Conservation (phyloP, 2,329 filamentous ascomycete species). For the Alternaria brassicae region DNA sequence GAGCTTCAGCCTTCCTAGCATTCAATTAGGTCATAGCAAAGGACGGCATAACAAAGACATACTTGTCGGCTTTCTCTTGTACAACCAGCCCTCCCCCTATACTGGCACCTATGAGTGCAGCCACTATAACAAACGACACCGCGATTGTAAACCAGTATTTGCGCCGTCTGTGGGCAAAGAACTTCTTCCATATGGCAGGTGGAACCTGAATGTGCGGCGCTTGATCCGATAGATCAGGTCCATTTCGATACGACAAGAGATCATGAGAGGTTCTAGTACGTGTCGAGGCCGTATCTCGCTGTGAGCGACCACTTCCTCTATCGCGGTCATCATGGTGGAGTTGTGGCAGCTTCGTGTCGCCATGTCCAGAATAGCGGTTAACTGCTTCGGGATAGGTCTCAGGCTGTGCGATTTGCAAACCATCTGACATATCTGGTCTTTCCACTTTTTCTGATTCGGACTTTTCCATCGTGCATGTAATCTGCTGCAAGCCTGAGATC, state of each 20-base stretch:
- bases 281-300: background rate
- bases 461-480: background rate
- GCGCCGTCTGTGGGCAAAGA: conserved; percentile 3
- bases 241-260: background rate
- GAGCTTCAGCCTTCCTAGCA: background rate
- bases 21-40: background rate
- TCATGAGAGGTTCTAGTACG: conserved; percentile 2
- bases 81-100: conserved; percentile 6
- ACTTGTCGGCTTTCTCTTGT: conserved; percentile 9
- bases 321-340: background rate
- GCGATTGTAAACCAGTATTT: background rate
- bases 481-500: background rate
- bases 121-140: conserved; percentile 1
- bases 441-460: background rate
- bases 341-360: conserved; percentile 12
- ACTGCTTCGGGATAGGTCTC: conserved; percentile 8
- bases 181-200: conserved; percentile 7
- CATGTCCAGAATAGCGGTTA: background rate
- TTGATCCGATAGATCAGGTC: background rate
- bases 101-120: background rate
- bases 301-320: background rate
- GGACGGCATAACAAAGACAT: background rate
- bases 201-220: background rate
- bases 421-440: conserved; percentile 1
- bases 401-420: conserved; percentile 11